Evolutionary conservation across 176 grass and related monocot genomes (phyloP).

Genomic region (Zea luxurians): DNA sequence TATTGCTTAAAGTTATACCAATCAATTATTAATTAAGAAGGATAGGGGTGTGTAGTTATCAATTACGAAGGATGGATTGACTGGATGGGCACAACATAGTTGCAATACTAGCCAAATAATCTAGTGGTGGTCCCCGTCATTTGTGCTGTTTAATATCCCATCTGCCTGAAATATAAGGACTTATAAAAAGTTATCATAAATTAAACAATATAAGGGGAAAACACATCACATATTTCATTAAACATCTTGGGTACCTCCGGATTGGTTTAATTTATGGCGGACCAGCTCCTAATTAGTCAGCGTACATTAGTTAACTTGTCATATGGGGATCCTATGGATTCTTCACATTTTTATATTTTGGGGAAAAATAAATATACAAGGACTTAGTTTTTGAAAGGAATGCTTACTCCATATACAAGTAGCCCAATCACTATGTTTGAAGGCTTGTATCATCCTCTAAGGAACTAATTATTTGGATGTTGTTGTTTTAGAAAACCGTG

Average conservation of each 20-base stretch:
- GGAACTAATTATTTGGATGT: not conserved
- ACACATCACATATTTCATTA: not conserved
- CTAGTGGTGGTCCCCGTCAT: not conserved
- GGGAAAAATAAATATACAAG: not conserved
- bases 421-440: not conserved
- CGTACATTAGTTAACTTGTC: not conserved
- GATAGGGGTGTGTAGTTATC: not conserved
- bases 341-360: not conserved
- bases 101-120: not conserved
- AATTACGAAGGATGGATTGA: not conserved
- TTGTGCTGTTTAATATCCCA: not conserved
- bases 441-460: not conserved
- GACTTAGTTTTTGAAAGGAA: not conserved
- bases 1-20: not conserved
- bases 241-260: not conserved
- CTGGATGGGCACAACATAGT: too few relatives aligned
- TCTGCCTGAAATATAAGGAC: not conserved
- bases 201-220: not conserved
- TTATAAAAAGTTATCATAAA: not conserved
- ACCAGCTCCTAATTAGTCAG: not conserved
- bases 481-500: not conserved
- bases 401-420: not conserved
- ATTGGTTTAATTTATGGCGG: not conserved
- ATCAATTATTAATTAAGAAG: not conserved
- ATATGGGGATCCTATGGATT: not conserved